Conservation (phyloP, 345 rosid species). For the Durio zibethinus region DNA sequence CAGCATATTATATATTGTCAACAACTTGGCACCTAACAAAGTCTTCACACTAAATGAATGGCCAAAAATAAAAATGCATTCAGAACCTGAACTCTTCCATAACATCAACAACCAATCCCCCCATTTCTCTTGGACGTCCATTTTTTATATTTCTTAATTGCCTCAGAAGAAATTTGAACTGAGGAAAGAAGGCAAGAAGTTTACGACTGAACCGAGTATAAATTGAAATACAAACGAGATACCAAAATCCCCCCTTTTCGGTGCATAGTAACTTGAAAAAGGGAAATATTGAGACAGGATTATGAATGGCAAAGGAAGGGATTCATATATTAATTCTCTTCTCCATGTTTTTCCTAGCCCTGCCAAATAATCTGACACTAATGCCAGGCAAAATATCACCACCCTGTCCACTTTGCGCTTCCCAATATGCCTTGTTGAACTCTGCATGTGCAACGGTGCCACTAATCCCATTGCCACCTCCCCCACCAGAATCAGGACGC, state of each 20-base stretch:
- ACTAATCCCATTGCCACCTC: conserved; percentile 25
- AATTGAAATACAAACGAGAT: conserved; percentile 14
- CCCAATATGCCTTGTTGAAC: conserved; percentile 64
- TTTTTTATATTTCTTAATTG: not conserved
- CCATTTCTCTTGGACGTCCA: not conserved
- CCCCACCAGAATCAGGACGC: not conserved
- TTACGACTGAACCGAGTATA: conserved; percentile 24
- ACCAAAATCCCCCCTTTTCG: not conserved
- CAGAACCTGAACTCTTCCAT: not conserved
- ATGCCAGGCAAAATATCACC: not conserved
- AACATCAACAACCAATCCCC: not conserved
- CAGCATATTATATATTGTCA: not conserved
- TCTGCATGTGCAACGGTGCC: conserved; percentile 58
- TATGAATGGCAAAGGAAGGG: not conserved
- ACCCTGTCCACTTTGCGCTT: conserved; percentile 56
- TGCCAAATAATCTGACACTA: not conserved
- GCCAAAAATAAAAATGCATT: not conserved
- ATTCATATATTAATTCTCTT: not conserved
- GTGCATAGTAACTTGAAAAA: not conserved
- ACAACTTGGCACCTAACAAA: conserved; percentile 4
- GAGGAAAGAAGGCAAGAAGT: conserved; percentile 21
- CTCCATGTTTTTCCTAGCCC: not conserved
- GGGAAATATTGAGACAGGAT: not conserved
- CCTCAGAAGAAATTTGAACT: conserved; percentile 7
- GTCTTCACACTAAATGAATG: not conserved